Base-by-base conservation (phyloP, 23 red algal species). In the Gracilaria gracilis region DNA sequence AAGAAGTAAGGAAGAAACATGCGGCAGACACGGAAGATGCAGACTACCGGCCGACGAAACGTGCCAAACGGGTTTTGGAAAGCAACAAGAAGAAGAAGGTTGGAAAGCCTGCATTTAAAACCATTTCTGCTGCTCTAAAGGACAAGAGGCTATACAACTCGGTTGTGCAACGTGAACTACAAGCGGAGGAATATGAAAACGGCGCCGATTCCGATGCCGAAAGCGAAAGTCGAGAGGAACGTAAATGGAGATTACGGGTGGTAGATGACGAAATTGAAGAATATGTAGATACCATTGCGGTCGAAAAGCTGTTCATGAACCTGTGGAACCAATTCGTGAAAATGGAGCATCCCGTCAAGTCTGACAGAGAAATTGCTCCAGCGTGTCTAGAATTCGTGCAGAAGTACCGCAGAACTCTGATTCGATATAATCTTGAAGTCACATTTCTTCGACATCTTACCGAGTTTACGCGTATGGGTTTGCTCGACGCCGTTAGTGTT, bases 271-370 rank as follows among this genome's bases (percentile, higher is more conserved):
- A 92, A 75, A 67, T 92, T 32, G 89, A 84, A 47, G 89, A 83
- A 40, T 92, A 73, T 57, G 42, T 44, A 23, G 89, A 92, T 36
- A 92, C 78, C n/a, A 75, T 83, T 48, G 47, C 89, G 17, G 79
- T 84, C 25, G 89, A 92, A 37, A 92, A 83, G 35, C 25, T 83
- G 25, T 92, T 84, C 25, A 83, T 92, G 62, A 84, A 84, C 55
- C 57, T 92, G 64, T 92, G 89, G 89, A 92, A 92, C 66, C 89
- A 92, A 64, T 92, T 92, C 48, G 58, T 84, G 47, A 62, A 53
- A 28, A 84, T 83, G 46, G 89, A 92, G 47, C 49, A 58, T 84
- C 80, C 50, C 13, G 50, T 78, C 19, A 59, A 84, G 21, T 32
- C 61, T 20, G 89, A 92, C 70, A 75, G 46, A 31, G 51, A 61